Evolutionary conservation across 108 stramenopile genomes (phyloP).

Genomic region (Cyclotella choctawhatcheeana): DNA sequence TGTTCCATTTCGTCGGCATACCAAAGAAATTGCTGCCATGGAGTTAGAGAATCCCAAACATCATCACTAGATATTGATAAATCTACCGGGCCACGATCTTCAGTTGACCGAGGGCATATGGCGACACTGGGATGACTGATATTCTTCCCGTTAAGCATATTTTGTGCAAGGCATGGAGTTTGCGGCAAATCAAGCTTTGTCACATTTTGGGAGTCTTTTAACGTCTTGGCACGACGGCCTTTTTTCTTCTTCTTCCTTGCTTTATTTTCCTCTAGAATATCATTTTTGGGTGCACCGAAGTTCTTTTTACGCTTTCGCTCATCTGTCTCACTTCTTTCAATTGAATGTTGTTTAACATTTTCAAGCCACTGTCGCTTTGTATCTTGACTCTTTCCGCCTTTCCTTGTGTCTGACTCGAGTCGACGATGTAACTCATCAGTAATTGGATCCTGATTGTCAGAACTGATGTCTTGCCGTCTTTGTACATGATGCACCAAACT

Average conservation of each 20-base stretch:
- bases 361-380: no score
- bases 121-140: constrained; percentile 5
- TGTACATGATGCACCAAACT: not conserved
- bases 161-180: constrained; percentile 7
- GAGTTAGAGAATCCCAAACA: constrained; percentile 12
- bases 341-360: no score
- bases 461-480: not conserved
- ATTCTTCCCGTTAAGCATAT: constrained; percentile 10
- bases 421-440: not conserved
- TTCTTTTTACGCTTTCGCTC: no score
- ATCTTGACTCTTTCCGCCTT: not conserved
- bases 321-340: no score
- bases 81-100: constrained; percentile 9
- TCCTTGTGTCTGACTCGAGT: not conserved
- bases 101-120: constrained; percentile 17
- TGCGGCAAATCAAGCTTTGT: not conserved
- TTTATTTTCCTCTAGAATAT: not conserved
- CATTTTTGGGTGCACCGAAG: not conserved
- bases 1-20: constrained; percentile 34
- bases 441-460: not conserved
- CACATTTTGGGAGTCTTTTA: not conserved
- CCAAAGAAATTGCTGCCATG: constrained; percentile 21
- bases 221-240: no score
- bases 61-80: constrained; percentile 10
- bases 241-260: not conserved